These are phyloP conservation scores for Trifolium repens DNA, from an alignment of 306 rosid genomes.

Conservation along the genomic window DNA sequence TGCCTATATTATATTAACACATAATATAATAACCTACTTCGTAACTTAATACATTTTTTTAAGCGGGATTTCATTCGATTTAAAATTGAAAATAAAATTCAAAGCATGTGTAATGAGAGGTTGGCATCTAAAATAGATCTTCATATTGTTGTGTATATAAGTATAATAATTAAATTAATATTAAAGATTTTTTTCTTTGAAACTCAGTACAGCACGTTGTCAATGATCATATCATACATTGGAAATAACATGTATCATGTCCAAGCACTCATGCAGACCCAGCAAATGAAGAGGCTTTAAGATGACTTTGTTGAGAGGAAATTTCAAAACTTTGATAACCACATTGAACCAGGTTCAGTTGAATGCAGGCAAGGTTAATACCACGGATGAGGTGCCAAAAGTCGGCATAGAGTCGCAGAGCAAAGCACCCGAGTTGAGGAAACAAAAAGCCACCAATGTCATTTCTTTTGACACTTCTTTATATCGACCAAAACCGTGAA, in stretches of 20 bases:
- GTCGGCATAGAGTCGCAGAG: not conserved
- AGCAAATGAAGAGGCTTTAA: constrained; percentile 5
- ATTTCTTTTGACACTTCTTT: constrained; percentile 20
- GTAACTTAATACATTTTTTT: not conserved
- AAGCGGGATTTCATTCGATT: not conserved
- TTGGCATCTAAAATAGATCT: not conserved
- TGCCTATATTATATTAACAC: not conserved
- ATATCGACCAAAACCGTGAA: constrained; percentile 14
- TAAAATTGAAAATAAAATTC: not conserved
- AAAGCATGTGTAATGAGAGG: not conserved
- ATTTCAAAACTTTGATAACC: constrained; percentile 3
- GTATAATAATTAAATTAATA: not conserved
- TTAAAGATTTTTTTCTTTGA: too few relatives aligned
- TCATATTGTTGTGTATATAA: not conserved
- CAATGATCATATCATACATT: not conserved
- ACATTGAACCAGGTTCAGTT: not conserved
- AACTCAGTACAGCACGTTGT: too few relatives aligned
- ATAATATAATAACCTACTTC: not conserved
- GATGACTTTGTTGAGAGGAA: not conserved
- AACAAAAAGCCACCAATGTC: constrained; percentile 17
- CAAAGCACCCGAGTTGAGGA: not conserved
- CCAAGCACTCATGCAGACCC: not conserved
- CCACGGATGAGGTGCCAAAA: not conserved
- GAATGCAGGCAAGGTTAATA: constrained; percentile 10
- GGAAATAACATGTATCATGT: not conserved